A percentile compares a stretch with the other conserved stretches of the same genome.
phyloP scores from a whole-genome alignment of 2,329 filamentous ascomycete species.

The Alternaria sp. region DNA sequence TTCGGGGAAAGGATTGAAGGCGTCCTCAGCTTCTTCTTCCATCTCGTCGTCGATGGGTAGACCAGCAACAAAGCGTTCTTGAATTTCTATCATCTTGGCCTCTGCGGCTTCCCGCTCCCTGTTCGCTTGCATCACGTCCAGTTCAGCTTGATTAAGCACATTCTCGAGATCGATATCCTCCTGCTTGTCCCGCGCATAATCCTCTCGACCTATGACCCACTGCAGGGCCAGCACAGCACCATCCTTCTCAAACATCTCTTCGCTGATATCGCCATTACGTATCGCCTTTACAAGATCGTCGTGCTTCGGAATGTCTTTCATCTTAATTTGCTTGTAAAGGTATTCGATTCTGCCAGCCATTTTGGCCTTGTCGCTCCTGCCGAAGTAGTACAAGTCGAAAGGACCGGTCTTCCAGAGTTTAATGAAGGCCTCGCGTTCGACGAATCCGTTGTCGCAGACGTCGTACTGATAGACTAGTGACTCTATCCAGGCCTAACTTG shows the following conservation, averaged over 20 bases:
- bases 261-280: neutral
- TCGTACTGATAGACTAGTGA: neutral
- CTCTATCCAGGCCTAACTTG: neutral
- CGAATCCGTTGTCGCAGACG: neutral
- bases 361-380: neutral
- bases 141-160: neutral
- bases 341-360: neutral
- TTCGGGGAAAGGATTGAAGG: neutral
- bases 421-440: neutral
- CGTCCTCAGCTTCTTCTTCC: neutral
- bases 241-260: neutral
- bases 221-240: neutral
- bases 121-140: neutral
- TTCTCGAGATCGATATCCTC: neutral
- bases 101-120: neutral
- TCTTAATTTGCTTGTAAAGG: neutral
- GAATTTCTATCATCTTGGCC: no score
- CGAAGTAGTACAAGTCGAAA: neutral
- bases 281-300: neutral
- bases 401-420: neutral
- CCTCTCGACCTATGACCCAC: neutral
- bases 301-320: neutral
- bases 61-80: no score
- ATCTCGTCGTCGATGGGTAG: neutral
- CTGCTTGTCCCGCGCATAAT: neutral